Percentiles rank a stretch among this genome's conserved stretches.
Conservation (phyloP, 2,329 filamentous ascomycete species). For the Podosphaera leucotricha region DNA sequence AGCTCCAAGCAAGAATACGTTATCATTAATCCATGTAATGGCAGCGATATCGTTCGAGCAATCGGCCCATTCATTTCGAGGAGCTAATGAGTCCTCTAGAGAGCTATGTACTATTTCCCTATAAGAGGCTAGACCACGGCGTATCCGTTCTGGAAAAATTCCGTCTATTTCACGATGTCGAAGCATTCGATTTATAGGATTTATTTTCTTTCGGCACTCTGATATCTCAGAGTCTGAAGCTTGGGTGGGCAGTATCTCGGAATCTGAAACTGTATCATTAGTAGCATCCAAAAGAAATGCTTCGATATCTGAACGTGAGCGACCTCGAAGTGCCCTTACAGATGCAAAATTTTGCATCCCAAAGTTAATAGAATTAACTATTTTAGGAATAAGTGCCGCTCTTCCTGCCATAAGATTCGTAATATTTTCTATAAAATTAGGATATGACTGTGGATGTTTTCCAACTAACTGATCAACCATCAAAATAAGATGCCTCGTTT, state of each 20-base stretch:
- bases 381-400: neutral
- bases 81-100: constrained; percentile 27
- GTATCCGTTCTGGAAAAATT: constrained; percentile 4
- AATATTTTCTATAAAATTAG: neutral
- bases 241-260: neutral
- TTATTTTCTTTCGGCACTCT: neutral
- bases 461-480: neutral
- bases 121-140: constrained; percentile 7
- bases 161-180: constrained; percentile 11
- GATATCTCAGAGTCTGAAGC: neutral
- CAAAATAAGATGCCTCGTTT: neutral
- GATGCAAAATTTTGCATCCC: neutral
- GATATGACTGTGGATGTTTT: neutral
- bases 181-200: constrained; percentile 1
- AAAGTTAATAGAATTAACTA: constrained; percentile 1
- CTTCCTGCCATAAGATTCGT: neutral
- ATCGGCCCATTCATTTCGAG: constrained; percentile 31
- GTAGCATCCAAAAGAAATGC: constrained; percentile 1
- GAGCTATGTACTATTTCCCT: constrained; percentile 5
- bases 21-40: constrained; percentile 29
- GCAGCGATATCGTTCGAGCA: constrained; percentile 38
- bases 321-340: neutral
- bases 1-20: constrained; percentile 34
- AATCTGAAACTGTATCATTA: neutral
- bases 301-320: neutral